Evolutionary conservation across 2,329 filamentous ascomycete genomes (phyloP).

Genomic region (Xylariales sp.): DNA sequence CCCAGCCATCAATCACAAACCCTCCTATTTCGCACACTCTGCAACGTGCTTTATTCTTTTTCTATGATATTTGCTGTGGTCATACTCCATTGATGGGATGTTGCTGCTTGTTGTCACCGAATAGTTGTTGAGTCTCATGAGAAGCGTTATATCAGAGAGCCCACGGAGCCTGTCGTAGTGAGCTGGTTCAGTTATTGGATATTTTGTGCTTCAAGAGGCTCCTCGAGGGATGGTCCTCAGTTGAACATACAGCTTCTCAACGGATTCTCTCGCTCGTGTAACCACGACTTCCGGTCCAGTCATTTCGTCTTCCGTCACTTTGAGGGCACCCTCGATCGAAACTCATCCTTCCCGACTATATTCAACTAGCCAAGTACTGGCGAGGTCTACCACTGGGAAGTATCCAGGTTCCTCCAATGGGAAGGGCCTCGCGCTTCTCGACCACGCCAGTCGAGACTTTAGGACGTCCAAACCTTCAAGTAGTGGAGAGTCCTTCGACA

Average conservation of each 20-base stretch:
- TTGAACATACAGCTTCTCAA: background rate
- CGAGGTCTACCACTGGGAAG: slow-evolving; percentile 20
- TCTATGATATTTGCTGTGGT: too few relatives aligned
- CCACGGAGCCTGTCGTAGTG: too few relatives aligned
- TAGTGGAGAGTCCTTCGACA: slow-evolving; percentile 24
- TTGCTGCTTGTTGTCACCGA: too few relatives aligned
- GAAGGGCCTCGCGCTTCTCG: slow-evolving; percentile 24
- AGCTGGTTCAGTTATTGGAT: too few relatives aligned
- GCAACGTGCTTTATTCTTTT: too few relatives aligned
- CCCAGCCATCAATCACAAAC: too few relatives aligned
- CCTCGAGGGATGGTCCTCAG: too few relatives aligned
- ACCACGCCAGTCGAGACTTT: slow-evolving; percentile 10
- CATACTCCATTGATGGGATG: too few relatives aligned
- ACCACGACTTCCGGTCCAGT: slow-evolving; percentile 8
- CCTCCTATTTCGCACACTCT: too few relatives aligned
- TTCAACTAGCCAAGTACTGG: slow-evolving; percentile 22
- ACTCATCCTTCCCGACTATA: slow-evolving; percentile 27
- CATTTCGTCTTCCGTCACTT: slow-evolving; percentile 12
- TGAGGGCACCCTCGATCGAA: slow-evolving; percentile 26
- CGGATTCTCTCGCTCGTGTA: background rate
- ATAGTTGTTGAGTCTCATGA: too few relatives aligned
- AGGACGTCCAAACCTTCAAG: slow-evolving; percentile 13
- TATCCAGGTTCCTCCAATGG: slow-evolving; percentile 24
- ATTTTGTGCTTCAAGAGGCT: too few relatives aligned
- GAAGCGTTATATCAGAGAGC: too few relatives aligned